Evolutionary conservation across 2,329 filamentous ascomycete species (phyloP).

Genomic region (Arthroderma sp.): DNA sequence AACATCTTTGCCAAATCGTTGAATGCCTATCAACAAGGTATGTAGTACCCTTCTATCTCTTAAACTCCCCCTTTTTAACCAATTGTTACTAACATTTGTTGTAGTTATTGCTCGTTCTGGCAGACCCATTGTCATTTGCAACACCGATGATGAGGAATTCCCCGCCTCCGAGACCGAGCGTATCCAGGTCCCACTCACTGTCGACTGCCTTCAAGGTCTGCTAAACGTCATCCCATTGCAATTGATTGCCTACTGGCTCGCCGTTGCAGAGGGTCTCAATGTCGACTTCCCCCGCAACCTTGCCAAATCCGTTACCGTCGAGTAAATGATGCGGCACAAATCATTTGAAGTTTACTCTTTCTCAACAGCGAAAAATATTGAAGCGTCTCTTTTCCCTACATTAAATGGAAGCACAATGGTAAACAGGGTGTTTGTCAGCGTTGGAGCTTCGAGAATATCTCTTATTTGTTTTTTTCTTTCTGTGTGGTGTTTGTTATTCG

Average conservation of each 20-base stretch:
- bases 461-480: background rate
- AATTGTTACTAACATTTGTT: background rate
- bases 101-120: slow-evolving; percentile 86
- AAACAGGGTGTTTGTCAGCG: background rate
- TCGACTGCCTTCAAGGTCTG: slow-evolving; percentile 89
- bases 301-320: slow-evolving; percentile 97
- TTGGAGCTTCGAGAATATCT: background rate
- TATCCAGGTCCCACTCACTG: slow-evolving; percentile 93
- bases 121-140: slow-evolving; percentile 98
- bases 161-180: slow-evolving; percentile 77
- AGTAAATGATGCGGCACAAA: slow-evolving; percentile 45
- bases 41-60: slow-evolving; percentile 14
- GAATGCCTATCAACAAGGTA: slow-evolving; percentile 96
- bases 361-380: background rate
- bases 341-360: background rate
- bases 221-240: slow-evolving; percentile 96
- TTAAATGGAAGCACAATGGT: background rate
- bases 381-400: background rate
- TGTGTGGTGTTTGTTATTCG: background rate
- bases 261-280: slow-evolving; percentile 87
- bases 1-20: slow-evolving; percentile 97
- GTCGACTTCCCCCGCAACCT: slow-evolving; percentile 98
- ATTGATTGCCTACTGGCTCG: slow-evolving; percentile 97
- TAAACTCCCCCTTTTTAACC: slow-evolving; percentile 16
- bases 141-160: slow-evolving; percentile 80